Evolutionary conservation across 805 yeast genomes (phyloP), one percentile per base, ranked within the genome.

Genomic region (Maudiozyma barnettii): DNA sequence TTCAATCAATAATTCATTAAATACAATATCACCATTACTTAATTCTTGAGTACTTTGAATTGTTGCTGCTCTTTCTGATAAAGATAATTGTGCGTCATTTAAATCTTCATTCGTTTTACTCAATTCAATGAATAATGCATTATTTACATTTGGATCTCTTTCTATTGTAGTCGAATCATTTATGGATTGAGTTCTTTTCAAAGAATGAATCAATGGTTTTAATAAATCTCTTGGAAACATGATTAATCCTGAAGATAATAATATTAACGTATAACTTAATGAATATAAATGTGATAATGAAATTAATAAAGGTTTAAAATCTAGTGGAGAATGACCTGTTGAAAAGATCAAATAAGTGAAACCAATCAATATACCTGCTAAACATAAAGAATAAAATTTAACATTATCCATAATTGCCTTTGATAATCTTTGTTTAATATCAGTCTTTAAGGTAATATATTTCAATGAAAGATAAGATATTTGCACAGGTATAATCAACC

Each of bases 251-350:
- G 59, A 53, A 1, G 65, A 48, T 14, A 64, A 49, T 20, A 64
- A 40, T 4, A 60, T 47, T 18, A 64, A 49, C 0, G 65, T 60
- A 44, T 59, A 63, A 16, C 58, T 56, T 39, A 64, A 47, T 0
- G 66, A 64, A 46, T 64, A 64, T 8, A 64, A 41, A 50, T 64
- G 66, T 4, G 66, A 54, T 41, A 63, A 33, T 1, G 68, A 59
- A 16, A 64, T 61, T 14, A 64, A 44, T 39, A 63, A 50, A 2
- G 66, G 61, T 43, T 62, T 63, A 39, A 61, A 52, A 10, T 60
- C 61, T 4, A 44, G 39, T 4, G 61, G 20, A 4, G 56, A 51
- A 40, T 61, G 61, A 2, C 56, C 56, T n/a, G 64, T 56, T 13
- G 54, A 52, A 5, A 50, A 39, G 12, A 58, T 46, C 39, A 63